phyloP scores from a whole-genome alignment of 306 rosid genomes.

The Pueraria montana region DNA sequence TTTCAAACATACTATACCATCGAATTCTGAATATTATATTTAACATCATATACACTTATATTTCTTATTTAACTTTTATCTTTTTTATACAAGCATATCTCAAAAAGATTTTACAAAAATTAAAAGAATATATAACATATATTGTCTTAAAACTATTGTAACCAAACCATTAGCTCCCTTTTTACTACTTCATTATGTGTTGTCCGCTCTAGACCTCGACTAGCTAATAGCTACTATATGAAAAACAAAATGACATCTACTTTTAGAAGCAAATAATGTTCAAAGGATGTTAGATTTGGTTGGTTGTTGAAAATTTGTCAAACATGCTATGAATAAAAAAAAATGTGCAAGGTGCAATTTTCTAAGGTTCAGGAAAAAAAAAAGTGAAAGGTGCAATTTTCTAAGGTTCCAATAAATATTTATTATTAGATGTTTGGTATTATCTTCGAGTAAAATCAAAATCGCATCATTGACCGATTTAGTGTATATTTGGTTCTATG shows the following conservation, averaged over 20 bases:
- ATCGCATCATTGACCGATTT: too few relatives aligned
- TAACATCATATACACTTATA: too few relatives aligned
- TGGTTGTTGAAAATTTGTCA: background rate
- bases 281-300: background rate
- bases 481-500: too few relatives aligned
- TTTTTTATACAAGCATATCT: background rate
- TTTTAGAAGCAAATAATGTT: background rate
- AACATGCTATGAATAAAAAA: background rate
- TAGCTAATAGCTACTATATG: constrained; percentile 8
- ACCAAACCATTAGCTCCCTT: background rate
- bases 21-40: too few relatives aligned
- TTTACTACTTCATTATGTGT: constrained; percentile 2
- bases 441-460: too few relatives aligned
- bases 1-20: too few relatives aligned
- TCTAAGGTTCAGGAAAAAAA: too few relatives aligned
- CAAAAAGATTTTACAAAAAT: background rate
- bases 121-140: background rate
- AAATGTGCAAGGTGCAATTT: too few relatives aligned
- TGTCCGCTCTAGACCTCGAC: background rate
- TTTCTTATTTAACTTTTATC: too few relatives aligned
- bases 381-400: background rate
- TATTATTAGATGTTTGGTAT: too few relatives aligned
- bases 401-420: too few relatives aligned
- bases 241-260: background rate
- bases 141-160: background rate